Evolutionary conservation across 192 early-diverging fungal genomes (phyloP).

Genomic region (Coemansia sp.): DNA sequence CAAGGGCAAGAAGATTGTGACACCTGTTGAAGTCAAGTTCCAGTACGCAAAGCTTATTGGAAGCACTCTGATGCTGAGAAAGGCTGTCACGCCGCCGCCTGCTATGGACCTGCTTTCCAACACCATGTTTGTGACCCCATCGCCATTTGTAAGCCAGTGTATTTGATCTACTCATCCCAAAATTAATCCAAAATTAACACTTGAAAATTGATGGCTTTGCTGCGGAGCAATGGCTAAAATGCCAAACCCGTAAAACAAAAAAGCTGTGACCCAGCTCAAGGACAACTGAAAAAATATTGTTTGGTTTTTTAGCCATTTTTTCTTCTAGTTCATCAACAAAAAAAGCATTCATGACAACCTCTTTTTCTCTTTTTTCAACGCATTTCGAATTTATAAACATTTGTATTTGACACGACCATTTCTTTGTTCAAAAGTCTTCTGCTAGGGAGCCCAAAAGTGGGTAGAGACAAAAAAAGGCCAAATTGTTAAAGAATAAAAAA

Average conservation of each 20-base stretch:
- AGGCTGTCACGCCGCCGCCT: neutral
- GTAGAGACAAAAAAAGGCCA: neutral
- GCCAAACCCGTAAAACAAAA: neutral
- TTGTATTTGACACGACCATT: no score
- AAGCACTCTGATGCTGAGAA: neutral
- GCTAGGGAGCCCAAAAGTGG: no score
- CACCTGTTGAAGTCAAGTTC: constrained; percentile 8
- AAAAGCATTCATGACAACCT: no score
- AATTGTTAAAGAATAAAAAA: neutral
- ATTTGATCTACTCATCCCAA: neutral
- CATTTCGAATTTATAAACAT: no score
- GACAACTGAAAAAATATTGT: neutral
- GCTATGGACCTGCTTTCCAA: neutral
- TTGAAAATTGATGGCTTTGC: neutral
- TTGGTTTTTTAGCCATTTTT: neutral
- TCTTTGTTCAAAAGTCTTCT: no score
- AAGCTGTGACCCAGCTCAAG: neutral
- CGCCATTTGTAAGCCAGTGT: constrained; percentile 6
- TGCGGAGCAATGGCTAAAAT: neutral
- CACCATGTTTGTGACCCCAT: neutral
- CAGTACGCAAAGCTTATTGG: constrained; percentile 14
- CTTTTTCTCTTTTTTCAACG: no score
- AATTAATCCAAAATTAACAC: neutral
- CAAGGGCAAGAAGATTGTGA: neutral
- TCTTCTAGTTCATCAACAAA: no score